phyloP scores from a whole-genome alignment of 345 rosid genomes.

The Raphanus raphanistrum region DNA sequence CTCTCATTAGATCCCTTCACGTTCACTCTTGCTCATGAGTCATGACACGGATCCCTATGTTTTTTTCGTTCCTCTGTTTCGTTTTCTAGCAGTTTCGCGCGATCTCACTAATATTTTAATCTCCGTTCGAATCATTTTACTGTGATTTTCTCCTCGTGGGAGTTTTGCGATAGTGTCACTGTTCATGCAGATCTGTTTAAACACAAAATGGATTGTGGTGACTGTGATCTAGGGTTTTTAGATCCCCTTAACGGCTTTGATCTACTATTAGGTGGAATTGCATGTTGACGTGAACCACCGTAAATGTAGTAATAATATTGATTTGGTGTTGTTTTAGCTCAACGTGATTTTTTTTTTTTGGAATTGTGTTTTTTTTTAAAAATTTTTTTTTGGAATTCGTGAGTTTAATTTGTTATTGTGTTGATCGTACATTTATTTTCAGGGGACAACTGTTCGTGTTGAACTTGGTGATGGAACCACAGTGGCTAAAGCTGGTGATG shows the following conservation, averaged over 20 bases:
- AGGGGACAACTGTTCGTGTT: slow-evolving; percentile 97
- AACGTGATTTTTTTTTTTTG: neutral
- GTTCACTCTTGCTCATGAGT: neutral
- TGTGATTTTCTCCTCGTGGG: neutral
- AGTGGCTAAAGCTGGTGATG: slow-evolving; percentile 62
- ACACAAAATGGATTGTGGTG: neutral
- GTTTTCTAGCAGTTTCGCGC: neutral
- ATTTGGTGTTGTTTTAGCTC: neutral
- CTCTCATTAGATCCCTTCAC: neutral
- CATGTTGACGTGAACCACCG: neutral
- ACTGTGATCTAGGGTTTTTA: slow-evolving; percentile 14
- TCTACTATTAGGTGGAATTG: slow-evolving; percentile 19
- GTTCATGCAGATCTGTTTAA: slow-evolving; percentile 26
- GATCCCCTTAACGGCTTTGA: neutral
- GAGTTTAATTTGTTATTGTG: neutral
- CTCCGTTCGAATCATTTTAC: neutral
- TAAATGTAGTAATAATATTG: neutral
- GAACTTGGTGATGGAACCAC: slow-evolving; percentile 84
- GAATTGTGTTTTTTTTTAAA: neutral
- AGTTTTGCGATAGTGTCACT: slow-evolving; percentile 4
- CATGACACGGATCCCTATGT: slow-evolving; percentile 16
- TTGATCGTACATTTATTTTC: slow-evolving; percentile 25
- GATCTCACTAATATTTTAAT: neutral
- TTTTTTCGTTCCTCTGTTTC: neutral
- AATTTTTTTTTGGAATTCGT: neutral